Evolutionary conservation across 2,329 filamentous ascomycete genomes (phyloP).

Genomic region (Fusarium odoratissimum): DNA sequence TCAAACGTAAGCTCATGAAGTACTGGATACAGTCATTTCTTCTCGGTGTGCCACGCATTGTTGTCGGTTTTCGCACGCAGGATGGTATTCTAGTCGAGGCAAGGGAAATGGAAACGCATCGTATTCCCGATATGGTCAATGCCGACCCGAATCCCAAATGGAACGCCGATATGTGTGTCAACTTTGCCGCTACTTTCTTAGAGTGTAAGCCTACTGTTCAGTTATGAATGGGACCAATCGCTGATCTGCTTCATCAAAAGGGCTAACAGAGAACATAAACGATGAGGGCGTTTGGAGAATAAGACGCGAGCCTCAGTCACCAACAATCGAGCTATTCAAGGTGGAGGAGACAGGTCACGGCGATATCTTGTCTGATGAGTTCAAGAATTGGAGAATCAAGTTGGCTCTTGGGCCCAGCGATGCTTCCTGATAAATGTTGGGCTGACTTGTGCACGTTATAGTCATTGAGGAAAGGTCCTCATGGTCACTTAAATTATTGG

Average conservation of each 20-base stretch:
- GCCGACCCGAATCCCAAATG: conserved; percentile 74
- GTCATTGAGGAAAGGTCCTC: neutral
- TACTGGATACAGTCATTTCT: conserved; percentile 98
- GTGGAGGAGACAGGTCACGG: conserved; percentile 79
- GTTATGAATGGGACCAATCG: neutral
- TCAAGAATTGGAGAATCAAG: conserved; percentile 79
- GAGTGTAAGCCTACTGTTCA: conserved; percentile 68
- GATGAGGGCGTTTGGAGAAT: conserved; percentile 88
- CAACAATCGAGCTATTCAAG: conserved; percentile 78
- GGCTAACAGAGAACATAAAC: conserved; percentile 70
- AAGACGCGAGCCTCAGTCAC: conserved; percentile 69
- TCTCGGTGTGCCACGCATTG: conserved; percentile 89
- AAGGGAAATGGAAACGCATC: conserved; percentile 83
- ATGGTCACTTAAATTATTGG: neutral
- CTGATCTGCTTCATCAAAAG: conserved; percentile 53
- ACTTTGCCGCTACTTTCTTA: conserved; percentile 83
- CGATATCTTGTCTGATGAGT: conserved; percentile 79
- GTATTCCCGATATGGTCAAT: conserved; percentile 81
- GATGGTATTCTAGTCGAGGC: conserved; percentile 77
- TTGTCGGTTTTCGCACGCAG: conserved; percentile 85
- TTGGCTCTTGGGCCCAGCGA: conserved; percentile 53
- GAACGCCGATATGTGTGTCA: conserved; percentile 95
- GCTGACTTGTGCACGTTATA: neutral
- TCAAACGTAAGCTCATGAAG: conserved; percentile 90
- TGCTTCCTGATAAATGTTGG: conserved; percentile 12